A percentile compares a stretch with the other conserved stretches of the same genome.
Conservation (phyloP, 495 filamentous ascomycete genomes). For the Podospora sp. region DNA sequence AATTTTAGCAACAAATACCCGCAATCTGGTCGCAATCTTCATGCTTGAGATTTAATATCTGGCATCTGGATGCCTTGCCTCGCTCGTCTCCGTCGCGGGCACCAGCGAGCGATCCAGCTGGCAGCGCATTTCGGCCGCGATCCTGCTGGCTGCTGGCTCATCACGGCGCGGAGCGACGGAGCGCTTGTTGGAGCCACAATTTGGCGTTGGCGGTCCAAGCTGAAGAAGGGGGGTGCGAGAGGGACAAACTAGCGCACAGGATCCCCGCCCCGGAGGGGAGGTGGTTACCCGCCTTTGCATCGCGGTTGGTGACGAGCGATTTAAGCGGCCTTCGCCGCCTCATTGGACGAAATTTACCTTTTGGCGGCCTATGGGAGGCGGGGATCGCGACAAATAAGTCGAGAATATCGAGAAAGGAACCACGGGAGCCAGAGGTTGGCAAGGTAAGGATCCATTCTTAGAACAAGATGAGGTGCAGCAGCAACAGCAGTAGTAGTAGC, state of each 20-base stretch:
- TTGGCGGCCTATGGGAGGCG: slow-evolving; percentile 15
- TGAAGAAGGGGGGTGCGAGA: neutral
- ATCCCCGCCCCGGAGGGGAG: neutral
- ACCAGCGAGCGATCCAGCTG: neutral
- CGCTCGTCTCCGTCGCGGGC: neutral
- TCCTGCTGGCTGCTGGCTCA: slow-evolving; percentile 6
- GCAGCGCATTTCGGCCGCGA: neutral
- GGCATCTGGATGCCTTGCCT: neutral
- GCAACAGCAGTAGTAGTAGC: neutral
- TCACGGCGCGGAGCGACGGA: slow-evolving; percentile 3
- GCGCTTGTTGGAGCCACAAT: slow-evolving; percentile 19
- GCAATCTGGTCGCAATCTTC: slow-evolving; percentile 21
- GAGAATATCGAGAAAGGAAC: slow-evolving; percentile 12
- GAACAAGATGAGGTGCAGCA: slow-evolving; percentile 17
- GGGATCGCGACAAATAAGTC: neutral
- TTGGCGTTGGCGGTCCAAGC: slow-evolving; percentile 9
- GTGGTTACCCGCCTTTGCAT: slow-evolving; percentile 14
- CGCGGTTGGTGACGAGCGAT: slow-evolving; percentile 17
- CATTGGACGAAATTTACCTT: slow-evolving; percentile 18
- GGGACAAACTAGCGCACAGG: slow-evolving; percentile 10
- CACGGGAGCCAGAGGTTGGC: neutral
- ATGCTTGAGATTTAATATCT: slow-evolving; percentile 24
- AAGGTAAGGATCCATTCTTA: slow-evolving; percentile 24
- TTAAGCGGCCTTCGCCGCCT: slow-evolving; percentile 18
- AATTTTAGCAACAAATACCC: slow-evolving; percentile 26